phyloP scores from a whole-genome alignment of 2,329 filamentous ascomycete genomes.

The Fusarium dimerum region DNA sequence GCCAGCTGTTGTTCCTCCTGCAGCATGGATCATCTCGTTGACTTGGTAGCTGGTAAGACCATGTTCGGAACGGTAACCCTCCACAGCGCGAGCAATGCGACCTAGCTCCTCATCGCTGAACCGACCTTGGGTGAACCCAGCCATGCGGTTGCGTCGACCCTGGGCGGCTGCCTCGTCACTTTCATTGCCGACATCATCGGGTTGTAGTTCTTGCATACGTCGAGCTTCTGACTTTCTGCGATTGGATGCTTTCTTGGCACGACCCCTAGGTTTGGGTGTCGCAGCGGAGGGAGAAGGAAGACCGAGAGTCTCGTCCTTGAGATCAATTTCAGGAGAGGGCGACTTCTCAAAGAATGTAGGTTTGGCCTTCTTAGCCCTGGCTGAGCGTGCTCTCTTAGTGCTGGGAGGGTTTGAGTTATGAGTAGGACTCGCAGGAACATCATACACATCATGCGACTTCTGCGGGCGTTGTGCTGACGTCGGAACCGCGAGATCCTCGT shows the following conservation, averaged over 20 bases:
- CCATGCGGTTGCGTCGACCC: slow-evolving; percentile 26
- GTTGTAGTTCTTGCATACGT: slow-evolving; percentile 23
- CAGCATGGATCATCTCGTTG: slow-evolving; percentile 46
- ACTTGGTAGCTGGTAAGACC: slow-evolving; percentile 45
- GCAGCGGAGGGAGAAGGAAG: slow-evolving; percentile 35
- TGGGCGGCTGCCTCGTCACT: slow-evolving; percentile 10
- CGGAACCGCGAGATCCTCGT: slow-evolving; percentile 14
- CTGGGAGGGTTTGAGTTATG: slow-evolving; percentile 22
- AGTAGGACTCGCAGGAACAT: slow-evolving; percentile 26
- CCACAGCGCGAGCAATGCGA: slow-evolving; percentile 43
- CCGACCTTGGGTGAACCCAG: slow-evolving; percentile 38
- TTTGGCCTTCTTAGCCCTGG: slow-evolving; percentile 50
- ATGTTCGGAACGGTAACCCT: slow-evolving; percentile 45
- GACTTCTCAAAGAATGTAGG: slow-evolving; percentile 45
- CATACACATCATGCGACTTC: slow-evolving; percentile 23
- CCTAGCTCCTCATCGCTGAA: slow-evolving; percentile 47
- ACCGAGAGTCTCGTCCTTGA: slow-evolving; percentile 24
- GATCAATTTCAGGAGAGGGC: slow-evolving; percentile 16
- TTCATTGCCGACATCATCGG: slow-evolving; percentile 21
- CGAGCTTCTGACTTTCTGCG: slow-evolving; percentile 23
- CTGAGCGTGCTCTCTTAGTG: slow-evolving; percentile 34
- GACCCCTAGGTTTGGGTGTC: slow-evolving; percentile 32
- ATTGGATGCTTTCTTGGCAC: slow-evolving; percentile 32
- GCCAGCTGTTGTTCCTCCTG: slow-evolving; percentile 38
- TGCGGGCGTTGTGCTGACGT: slow-evolving; percentile 20